Evolutionary conservation across 192 early-diverging fungal species (phyloP).

Genomic region (Anaeromyces robustus): DNA sequence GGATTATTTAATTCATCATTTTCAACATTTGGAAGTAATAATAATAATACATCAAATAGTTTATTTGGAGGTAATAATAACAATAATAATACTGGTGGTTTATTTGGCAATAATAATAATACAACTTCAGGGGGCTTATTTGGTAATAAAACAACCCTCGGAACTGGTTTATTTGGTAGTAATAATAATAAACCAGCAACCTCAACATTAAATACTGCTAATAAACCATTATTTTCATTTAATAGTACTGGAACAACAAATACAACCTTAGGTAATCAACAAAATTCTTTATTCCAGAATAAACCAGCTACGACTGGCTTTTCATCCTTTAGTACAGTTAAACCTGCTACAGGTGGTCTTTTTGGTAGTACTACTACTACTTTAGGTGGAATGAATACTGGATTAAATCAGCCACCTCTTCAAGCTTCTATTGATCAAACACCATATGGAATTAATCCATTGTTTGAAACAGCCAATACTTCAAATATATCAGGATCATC

Average conservation of each 20-base stretch:
- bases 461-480: constrained; percentile 35
- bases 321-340: not conserved
- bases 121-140: not conserved
- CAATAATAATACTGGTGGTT: not conserved
- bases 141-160: not conserved
- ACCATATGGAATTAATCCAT: constrained; percentile 73
- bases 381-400: not conserved
- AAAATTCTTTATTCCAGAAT: not conserved
- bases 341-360: constrained; percentile 2
- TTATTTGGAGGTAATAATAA: not conserved
- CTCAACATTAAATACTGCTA: not conserved
- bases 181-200: not conserved
- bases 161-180: not conserved
- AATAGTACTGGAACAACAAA: not conserved
- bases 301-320: not conserved
- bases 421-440: constrained; percentile 65
- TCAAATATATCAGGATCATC: constrained; percentile 10
- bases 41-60: not conserved
- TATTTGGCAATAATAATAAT: not conserved
- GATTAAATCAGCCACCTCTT: constrained; percentile 9
- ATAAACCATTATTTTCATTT: not conserved
- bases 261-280: not conserved
- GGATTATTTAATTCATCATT: not conserved
- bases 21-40: not conserved
- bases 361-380: constrained; percentile 15